Evolutionary conservation across 2,329 filamentous ascomycete genomes (phyloP).

Genomic region (Xylariales sp.): DNA sequence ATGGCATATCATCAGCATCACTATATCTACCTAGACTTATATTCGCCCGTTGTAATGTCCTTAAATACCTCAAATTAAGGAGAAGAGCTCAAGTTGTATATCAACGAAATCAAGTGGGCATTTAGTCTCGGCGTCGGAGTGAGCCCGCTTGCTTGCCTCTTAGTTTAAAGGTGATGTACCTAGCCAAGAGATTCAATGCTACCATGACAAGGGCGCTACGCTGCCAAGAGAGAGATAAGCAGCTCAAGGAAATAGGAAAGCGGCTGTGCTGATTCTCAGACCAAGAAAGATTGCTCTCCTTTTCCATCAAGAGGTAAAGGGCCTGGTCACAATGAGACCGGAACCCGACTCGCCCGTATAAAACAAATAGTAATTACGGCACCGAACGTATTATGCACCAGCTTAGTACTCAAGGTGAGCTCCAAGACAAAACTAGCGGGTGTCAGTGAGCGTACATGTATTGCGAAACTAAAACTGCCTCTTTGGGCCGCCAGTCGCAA

Average conservation of each 20-base stretch:
- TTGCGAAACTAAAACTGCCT: too few relatives aligned
- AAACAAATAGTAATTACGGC: conserved; percentile 73
- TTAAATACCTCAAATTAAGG: too few relatives aligned
- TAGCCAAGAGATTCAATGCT: conserved; percentile 81
- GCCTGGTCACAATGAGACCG: conserved; percentile 4
- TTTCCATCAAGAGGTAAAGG: conserved; percentile 8
- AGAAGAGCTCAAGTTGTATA: too few relatives aligned
- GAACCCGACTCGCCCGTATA: conserved; percentile 47
- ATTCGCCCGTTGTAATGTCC: too few relatives aligned
- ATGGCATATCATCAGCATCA: too few relatives aligned
- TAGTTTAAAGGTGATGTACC: conserved; percentile 63
- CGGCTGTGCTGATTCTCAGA: conserved; percentile 62
- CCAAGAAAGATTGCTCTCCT: conserved; percentile 80
- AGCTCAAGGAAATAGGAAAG: conserved; percentile 61
- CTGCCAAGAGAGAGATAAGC: conserved; percentile 71
- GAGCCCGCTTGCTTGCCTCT: conserved; percentile 77
- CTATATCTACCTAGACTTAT: too few relatives aligned
- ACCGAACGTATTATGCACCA: too few relatives aligned
- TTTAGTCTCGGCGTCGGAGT: conserved; percentile 79
- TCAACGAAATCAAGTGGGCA: too few relatives aligned
- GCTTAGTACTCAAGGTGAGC: too few relatives aligned
- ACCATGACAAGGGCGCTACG: conserved; percentile 73
- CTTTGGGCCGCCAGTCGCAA: too few relatives aligned
- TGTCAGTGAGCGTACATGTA: too few relatives aligned
- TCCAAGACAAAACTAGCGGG: too few relatives aligned